phyloP scores from a whole-genome alignment of 225 moss, liverwort and hornwort genomes.

The Physcomitrium patens region DNA sequence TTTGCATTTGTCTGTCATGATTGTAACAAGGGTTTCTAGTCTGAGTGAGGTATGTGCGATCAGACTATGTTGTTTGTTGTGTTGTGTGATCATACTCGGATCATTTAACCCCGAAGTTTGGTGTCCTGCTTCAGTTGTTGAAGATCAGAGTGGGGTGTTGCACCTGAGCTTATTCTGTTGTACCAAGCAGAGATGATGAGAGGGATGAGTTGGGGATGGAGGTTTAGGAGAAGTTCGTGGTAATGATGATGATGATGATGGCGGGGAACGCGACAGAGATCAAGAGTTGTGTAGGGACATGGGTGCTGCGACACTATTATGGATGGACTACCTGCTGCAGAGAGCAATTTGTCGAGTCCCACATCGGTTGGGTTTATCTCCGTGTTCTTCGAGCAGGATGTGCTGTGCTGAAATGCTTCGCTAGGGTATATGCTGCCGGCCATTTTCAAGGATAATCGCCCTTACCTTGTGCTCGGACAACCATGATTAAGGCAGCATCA shows the following conservation, averaged over 20 bases:
- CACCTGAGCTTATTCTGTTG: not conserved
- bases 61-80: too few species aligned
- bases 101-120: too few species aligned
- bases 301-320: slow-evolving; percentile 74
- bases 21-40: too few species aligned
- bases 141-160: not conserved
- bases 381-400: slow-evolving; percentile 93
- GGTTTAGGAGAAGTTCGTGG: slow-evolving; percentile 3
- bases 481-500: slow-evolving; percentile 70
- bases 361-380: slow-evolving; percentile 74
- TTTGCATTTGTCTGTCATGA: too few species aligned
- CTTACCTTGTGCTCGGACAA: slow-evolving; percentile 34
- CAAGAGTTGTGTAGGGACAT: slow-evolving; percentile 76
- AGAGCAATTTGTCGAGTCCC: slow-evolving; percentile 59
- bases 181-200: not conserved
- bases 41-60: too few species aligned
- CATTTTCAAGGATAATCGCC: slow-evolving; percentile 59
- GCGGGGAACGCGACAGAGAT: slow-evolving; percentile 76
- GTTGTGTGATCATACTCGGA: too few species aligned
- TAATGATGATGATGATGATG: slow-evolving; percentile 20
- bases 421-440: slow-evolving; percentile 56
- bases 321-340: slow-evolving; percentile 87
- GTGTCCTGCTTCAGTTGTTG: not conserved
- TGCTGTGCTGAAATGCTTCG: slow-evolving; percentile 67
- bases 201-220: slow-evolving; percentile 13